Percentiles rank a stretch among this genome's conserved stretches.
phyloP scores from a whole-genome alignment of 768 basidiomycete genomes.

The Asterophora parasitica region DNA sequence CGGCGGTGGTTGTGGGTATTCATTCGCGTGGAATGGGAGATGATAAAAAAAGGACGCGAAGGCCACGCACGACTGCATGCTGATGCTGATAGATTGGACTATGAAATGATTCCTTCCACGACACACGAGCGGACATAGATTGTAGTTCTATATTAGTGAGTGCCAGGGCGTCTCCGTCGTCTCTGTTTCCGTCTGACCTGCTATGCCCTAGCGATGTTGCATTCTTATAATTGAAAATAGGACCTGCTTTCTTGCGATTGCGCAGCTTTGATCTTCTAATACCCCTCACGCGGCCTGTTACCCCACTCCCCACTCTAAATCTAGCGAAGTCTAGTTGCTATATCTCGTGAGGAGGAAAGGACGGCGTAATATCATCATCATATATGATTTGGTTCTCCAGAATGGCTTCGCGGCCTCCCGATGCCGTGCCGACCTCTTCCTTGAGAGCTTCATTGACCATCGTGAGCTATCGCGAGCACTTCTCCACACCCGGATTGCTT shows the following conservation, averaged over 20 bases:
- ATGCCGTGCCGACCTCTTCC: not conserved
- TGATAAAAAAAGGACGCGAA: constrained; percentile 52
- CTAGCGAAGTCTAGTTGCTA: too few relatives aligned
- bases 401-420: too few relatives aligned
- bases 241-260: not conserved
- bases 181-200: constrained; percentile 1
- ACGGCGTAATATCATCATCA: not conserved
- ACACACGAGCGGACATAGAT: constrained; percentile 18
- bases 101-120: constrained; percentile 36
- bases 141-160: constrained; percentile 10
- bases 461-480: not conserved
- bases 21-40: constrained; percentile 95
- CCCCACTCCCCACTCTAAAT: not conserved
- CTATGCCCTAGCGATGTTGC: constrained; percentile 2
- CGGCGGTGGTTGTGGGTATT: constrained; percentile 99
- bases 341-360: not conserved
- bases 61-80: constrained; percentile 20
- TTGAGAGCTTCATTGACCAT: too few relatives aligned
- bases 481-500: not conserved
- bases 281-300: too few relatives aligned
- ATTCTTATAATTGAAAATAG: constrained; percentile 7
- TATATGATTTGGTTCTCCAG: not conserved
- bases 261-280: not conserved
- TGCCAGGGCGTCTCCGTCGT: not conserved
- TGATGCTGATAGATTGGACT: constrained; percentile 33